Evolutionary conservation across 176 grass and related monocot species (phyloP).

Genomic region (Avena insularis): DNA sequence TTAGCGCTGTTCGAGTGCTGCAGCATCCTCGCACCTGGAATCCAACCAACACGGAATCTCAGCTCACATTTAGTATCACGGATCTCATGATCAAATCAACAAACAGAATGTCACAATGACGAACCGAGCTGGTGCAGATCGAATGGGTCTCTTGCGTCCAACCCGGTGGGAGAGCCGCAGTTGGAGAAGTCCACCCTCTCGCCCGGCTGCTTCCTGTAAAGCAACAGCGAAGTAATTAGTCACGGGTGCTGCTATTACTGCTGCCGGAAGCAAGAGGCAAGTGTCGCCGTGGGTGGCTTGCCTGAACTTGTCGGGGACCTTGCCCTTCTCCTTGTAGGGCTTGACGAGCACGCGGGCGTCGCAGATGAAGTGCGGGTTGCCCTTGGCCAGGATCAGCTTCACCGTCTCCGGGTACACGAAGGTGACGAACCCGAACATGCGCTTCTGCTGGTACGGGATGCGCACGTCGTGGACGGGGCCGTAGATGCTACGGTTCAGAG

Average conservation of each 20-base stretch:
- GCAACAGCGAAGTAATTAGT: slow-evolving; percentile 29
- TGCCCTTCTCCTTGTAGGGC: slow-evolving; percentile 99
- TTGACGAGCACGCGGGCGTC: slow-evolving; percentile 98
- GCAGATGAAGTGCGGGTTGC: slow-evolving; percentile 98
- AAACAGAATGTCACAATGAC: neutral
- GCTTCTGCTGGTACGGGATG: slow-evolving; percentile 98
- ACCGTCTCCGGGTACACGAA: slow-evolving; percentile 98
- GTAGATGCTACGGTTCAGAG: slow-evolving; percentile 70
- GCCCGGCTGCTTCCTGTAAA: slow-evolving; percentile 70
- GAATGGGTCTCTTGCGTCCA: slow-evolving; percentile 72
- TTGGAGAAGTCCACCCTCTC: slow-evolving; percentile 73
- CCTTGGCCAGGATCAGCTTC: slow-evolving; percentile 95
- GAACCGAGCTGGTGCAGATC: slow-evolving; percentile 92
- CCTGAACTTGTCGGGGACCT: slow-evolving; percentile 98
- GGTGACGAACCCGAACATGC: slow-evolving; percentile 99
- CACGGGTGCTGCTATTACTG: neutral
- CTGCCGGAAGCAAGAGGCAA: slow-evolving; percentile 30
- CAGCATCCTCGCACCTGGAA: slow-evolving; percentile 83
- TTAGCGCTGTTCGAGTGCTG: slow-evolving; percentile 66
- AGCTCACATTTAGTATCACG: neutral
- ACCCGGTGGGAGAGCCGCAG: slow-evolving; percentile 61
- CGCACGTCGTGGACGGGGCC: slow-evolving; percentile 95
- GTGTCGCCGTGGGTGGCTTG: slow-evolving; percentile 14
- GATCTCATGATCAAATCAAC: neutral
- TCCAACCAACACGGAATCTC: neutral